Percentiles rank a stretch among this genome's conserved stretches.
Conservation (phyloP, 805 yeast species). For the Kockiozyma suomiensis region DNA sequence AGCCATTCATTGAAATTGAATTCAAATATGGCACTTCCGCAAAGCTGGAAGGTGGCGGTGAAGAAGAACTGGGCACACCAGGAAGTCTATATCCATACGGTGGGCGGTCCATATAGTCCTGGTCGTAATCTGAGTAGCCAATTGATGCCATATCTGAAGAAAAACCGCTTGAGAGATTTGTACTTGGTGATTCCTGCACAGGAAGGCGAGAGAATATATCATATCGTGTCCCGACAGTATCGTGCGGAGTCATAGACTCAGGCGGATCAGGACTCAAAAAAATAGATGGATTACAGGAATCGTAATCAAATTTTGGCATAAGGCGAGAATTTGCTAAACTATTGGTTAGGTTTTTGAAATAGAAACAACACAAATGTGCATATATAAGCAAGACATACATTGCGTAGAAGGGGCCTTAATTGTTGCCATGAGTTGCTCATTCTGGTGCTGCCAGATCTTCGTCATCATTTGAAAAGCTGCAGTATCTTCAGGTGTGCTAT, state of each 20-base stretch:
- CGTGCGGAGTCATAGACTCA: background rate
- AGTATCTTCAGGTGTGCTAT: slow-evolving; percentile 6
- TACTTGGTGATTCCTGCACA: background rate
- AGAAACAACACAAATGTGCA: no score
- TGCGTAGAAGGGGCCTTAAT: background rate
- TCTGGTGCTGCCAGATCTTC: slow-evolving; percentile 12
- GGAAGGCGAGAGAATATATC: slow-evolving; percentile 21
- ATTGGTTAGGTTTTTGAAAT: background rate
- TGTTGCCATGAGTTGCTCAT: slow-evolving; percentile 7
- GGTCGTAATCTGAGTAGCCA: slow-evolving; percentile 9
- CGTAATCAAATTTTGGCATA: slow-evolving; percentile 7
- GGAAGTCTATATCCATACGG: slow-evolving; percentile 2
- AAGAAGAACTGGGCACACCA: background rate
- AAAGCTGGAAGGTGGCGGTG: background rate
- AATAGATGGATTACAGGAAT: background rate
- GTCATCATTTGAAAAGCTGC: slow-evolving; percentile 4
- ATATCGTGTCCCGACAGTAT: slow-evolving; percentile 16
- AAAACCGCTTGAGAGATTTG: background rate
- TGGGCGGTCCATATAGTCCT: background rate
- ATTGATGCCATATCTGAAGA: slow-evolving; percentile 9
- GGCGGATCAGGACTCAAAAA: slow-evolving; percentile 3
- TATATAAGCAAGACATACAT: background rate
- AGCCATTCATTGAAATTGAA: background rate
- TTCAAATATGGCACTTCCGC: background rate
- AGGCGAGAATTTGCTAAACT: background rate